phyloP scores from a whole-genome alignment of 768 basidiomycete genomes.

The Russula compacta region DNA sequence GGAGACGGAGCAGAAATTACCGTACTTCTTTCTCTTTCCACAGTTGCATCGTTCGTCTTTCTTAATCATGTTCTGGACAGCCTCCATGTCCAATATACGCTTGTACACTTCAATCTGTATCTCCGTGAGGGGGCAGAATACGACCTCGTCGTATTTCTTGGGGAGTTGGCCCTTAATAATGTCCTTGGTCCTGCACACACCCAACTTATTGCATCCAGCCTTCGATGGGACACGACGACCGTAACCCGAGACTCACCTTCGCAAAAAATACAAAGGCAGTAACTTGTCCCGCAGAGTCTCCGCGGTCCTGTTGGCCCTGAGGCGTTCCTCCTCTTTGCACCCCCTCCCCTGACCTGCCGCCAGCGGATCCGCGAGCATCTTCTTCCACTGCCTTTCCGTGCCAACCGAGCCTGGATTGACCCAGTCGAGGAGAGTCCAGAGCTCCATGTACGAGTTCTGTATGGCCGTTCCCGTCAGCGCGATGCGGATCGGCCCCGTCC shows the following conservation, averaged over 20 bases:
- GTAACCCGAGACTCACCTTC: conserved; percentile 41
- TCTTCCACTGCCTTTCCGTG: conserved; percentile 64
- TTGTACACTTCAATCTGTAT: conserved; percentile 69
- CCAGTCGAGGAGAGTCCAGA: conserved; percentile 92
- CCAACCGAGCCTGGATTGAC: conserved; percentile 78
- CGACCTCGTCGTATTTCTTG: conserved; percentile 80
- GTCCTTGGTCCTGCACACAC: conserved; percentile 51
- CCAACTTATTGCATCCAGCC: neutral
- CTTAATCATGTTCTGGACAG: conserved; percentile 61
- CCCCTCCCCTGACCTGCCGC: conserved; percentile 56
- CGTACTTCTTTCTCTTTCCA: conserved; percentile 48
- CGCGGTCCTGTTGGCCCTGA: conserved; percentile 53
- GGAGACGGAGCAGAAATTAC: neutral
- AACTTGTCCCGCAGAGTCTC: conserved; percentile 52
- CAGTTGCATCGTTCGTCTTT: conserved; percentile 72
- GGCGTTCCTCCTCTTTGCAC: conserved; percentile 53
- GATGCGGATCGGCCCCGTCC: conserved; percentile 41
- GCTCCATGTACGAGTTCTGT: conserved; percentile 84
- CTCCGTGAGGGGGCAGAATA: conserved; percentile 81
- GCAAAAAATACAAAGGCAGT: conserved; percentile 74
- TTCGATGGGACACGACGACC: neutral
- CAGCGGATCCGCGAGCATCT: conserved; percentile 59
- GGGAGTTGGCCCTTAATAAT: conserved; percentile 78
- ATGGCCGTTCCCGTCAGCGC: conserved; percentile 80
- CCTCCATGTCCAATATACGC: conserved; percentile 49